phyloP scores from a whole-genome alignment of 139 green algal species.

The Chlamydomonas applanata region DNA sequence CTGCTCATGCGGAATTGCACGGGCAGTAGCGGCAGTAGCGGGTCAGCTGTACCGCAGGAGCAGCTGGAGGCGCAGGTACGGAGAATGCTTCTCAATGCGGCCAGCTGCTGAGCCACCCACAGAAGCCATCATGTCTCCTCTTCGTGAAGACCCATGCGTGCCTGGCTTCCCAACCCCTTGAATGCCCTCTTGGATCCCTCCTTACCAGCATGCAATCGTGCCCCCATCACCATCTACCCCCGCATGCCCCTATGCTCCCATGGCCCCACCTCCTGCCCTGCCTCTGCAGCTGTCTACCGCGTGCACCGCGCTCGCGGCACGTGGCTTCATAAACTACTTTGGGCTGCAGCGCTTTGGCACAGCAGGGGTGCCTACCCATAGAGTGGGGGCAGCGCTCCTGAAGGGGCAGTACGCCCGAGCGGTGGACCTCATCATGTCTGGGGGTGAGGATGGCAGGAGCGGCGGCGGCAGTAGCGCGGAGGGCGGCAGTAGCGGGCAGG shows the following conservation, averaged over 20 bases:
- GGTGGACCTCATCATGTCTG: constrained; percentile 64
- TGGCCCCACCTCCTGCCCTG: too few species aligned
- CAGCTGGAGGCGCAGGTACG: constrained; percentile 4
- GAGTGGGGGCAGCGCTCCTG: constrained; percentile 72
- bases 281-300: constrained; percentile 38
- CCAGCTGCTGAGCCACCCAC: not conserved
- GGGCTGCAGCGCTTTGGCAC: constrained; percentile 93
- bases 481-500: constrained; percentile 10
- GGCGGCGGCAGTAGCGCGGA: constrained; percentile 3
- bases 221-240: too few species aligned
- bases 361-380: constrained; percentile 71
- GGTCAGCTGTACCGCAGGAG: not conserved
- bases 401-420: constrained; percentile 69
- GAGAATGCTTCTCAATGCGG: not conserved
- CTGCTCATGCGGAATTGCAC: constrained; percentile 61
- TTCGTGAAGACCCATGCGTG: too few species aligned
- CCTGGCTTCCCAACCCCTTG: too few species aligned
- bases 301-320: constrained; percentile 39
- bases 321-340: constrained; percentile 96
- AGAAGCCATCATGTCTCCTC: not conserved
- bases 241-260: too few species aligned
- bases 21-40: constrained; percentile 13
- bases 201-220: too few species aligned
- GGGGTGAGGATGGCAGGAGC: not conserved
- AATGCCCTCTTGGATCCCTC: too few species aligned